These are phyloP conservation scores for Solanum lycopersicoides DNA, from an alignment of 257 asterid species.

Conservation along the genomic window DNA sequence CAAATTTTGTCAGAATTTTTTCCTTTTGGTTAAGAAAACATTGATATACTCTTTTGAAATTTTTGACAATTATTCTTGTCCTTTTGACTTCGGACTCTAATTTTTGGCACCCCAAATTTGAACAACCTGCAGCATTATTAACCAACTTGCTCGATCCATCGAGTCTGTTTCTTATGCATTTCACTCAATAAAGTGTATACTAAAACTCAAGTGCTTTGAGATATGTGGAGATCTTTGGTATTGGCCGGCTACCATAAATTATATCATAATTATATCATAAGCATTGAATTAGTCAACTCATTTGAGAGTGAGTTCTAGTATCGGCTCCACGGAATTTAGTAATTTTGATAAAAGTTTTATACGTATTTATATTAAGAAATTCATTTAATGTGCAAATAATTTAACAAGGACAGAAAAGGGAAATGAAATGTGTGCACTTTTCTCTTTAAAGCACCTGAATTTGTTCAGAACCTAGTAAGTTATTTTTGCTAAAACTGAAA, in stretches of 20 bases:
- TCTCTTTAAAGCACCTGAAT: background rate
- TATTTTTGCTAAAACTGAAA: background rate
- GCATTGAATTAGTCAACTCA: background rate
- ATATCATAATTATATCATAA: background rate
- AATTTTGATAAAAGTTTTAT: background rate
- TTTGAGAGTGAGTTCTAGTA: background rate
- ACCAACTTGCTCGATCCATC: background rate
- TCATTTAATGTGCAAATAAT: background rate
- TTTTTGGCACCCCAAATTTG: background rate
- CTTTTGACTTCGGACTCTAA: too few relatives aligned
- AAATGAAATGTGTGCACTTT: background rate
- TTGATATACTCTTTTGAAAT: too few relatives aligned
- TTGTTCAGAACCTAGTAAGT: background rate
- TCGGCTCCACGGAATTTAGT: fast-evolving
- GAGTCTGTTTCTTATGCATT: background rate
- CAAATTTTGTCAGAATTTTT: too few relatives aligned
- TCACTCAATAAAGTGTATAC: background rate
- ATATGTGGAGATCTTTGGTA: background rate
- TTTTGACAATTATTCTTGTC: too few relatives aligned
- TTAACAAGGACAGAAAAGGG: background rate
- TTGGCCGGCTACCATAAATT: background rate
- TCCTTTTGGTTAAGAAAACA: too few relatives aligned
- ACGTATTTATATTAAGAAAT: background rate
- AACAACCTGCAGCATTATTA: background rate
- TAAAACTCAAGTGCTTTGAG: background rate